Conservation (phyloP, 2,329 filamentous ascomycete genomes). For the Diaporthe velutina region DNA sequence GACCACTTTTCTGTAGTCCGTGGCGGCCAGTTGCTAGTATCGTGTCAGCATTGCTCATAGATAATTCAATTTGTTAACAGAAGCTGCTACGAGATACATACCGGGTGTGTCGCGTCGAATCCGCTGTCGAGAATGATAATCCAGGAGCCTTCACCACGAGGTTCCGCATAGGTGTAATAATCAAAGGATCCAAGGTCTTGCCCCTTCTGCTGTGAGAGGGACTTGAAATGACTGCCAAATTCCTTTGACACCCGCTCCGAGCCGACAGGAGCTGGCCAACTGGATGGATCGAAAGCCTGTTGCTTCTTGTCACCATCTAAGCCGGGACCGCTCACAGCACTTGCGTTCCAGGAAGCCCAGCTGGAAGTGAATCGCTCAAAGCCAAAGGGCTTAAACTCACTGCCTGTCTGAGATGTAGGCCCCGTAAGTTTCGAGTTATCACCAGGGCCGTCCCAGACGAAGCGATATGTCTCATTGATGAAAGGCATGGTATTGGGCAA, state of each 20-base stretch:
- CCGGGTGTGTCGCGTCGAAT: slow-evolving; percentile 18
- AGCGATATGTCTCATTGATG: background rate
- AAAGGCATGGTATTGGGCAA: slow-evolving; percentile 29
- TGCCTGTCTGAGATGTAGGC: background rate
- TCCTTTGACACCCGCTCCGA: background rate
- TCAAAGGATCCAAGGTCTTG: background rate
- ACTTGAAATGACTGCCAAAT: slow-evolving; percentile 4
- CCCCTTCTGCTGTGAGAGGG: slow-evolving; percentile 35
- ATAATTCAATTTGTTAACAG: background rate
- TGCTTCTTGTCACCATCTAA: background rate
- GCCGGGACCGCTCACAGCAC: background rate
- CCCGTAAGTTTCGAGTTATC: background rate
- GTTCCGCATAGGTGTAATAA: slow-evolving; percentile 29
- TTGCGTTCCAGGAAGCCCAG: background rate
- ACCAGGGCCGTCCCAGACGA: slow-evolving; percentile 21
- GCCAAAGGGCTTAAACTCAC: background rate
- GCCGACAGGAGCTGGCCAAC: slow-evolving; percentile 10
- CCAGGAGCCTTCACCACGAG: slow-evolving; percentile 23
- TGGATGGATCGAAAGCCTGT: background rate
- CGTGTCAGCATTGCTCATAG: background rate
- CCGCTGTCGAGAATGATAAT: slow-evolving; percentile 27
- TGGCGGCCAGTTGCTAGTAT: background rate
- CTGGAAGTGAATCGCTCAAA: background rate
- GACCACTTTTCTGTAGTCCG: slow-evolving; percentile 11
- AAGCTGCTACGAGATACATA: background rate